Base-by-base conservation (phyloP, 2,329 filamentous ascomycete genomes). In the Penicillium sp. region DNA sequence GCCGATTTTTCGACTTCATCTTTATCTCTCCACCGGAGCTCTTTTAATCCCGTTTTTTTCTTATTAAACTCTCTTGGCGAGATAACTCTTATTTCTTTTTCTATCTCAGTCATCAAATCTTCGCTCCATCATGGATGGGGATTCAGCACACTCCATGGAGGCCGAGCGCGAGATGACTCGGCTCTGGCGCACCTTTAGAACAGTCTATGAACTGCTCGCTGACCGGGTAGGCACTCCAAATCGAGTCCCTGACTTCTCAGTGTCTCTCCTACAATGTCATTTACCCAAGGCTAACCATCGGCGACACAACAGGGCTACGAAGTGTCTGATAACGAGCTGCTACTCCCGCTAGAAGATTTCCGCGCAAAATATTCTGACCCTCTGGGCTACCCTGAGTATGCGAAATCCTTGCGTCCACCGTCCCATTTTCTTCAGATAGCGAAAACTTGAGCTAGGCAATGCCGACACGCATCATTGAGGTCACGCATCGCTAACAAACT, bases 151-250 rank as follows among this genome's bases (percentile, higher is more conserved):
- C 51, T 67, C 67, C 49, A 62, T 61, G 29, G 70, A 72, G 32
- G 67, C 68, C 48, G 64, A 69, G 52, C 65, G 64, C 57, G 68
- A 72, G 58, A 69, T 70, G 63, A 77, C 81, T 57, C 83, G 87
- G 66, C 81, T 96, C 60, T 98, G 93, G 91, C 87, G 91, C 70
- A 88, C 90, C 62, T 94, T 88, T 82, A 83, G 83, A 71, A 98
- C 93, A 8, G 83, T 89, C 43, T 88, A 95, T 71, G 88, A 98
- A 77, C 95, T 98, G 91, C 85, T 93, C 61, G 77, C 80, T 54
- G 93, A 97, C 70, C 77, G 91, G 69, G 90, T 95, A 80, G 63
- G 85, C 41, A 43, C 40, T 29, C 21, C 24, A 22, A 51, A 26
- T 19, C 21, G 26, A 45, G 33, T 24, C 45, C 42, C 34, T 43